Evolutionary conservation across 352 stramenopile species (phyloP).

Genomic region (Pythium monospermum): DNA sequence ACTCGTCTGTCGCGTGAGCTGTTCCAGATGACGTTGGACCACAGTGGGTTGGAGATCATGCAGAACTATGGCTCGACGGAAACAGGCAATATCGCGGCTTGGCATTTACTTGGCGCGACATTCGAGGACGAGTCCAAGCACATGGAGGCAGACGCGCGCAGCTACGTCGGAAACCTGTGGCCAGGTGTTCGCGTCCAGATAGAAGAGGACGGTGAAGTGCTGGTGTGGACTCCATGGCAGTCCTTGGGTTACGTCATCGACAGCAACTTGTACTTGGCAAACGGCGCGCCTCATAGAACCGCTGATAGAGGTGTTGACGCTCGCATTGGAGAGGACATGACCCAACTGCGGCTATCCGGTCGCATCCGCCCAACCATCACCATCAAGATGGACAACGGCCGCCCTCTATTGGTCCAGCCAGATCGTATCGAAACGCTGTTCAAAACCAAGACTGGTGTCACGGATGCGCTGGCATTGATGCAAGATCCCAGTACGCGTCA

Average conservation of each 20-base stretch:
- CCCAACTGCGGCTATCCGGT: slow-evolving; percentile 61
- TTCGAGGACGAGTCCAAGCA: slow-evolving; percentile 35
- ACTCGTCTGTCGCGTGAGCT: slow-evolving; percentile 49
- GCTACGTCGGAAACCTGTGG: slow-evolving; percentile 70
- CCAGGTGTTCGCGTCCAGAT: slow-evolving; percentile 51
- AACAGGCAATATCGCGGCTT: slow-evolving; percentile 74
- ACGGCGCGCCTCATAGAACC: slow-evolving; percentile 38
- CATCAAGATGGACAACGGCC: slow-evolving; percentile 11
- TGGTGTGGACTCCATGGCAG: slow-evolving; percentile 80
- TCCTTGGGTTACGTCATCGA: slow-evolving; percentile 66
- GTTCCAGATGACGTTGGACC: slow-evolving; percentile 40
- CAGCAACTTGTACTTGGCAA: slow-evolving; percentile 36
- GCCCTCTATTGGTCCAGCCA: slow-evolving; percentile 6
- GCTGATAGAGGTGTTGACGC: slow-evolving; percentile 48
- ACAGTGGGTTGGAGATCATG: slow-evolving; percentile 67
- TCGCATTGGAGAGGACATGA: slow-evolving; percentile 13
- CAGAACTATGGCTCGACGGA: slow-evolving; percentile 88
- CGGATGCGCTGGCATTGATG: slow-evolving; percentile 25
- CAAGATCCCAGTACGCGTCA: slow-evolving; percentile 9
- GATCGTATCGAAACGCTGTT: slow-evolving; percentile 15
- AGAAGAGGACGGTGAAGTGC: slow-evolving; percentile 49
- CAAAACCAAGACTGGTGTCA: slow-evolving; percentile 9
- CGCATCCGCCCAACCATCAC: slow-evolving; percentile 43
- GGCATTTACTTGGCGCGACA: slow-evolving; percentile 40
- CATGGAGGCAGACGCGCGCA: slow-evolving; percentile 30